phyloP scores from a whole-genome alignment of 2,329 filamentous ascomycete species.

The Paramyrothecium roridum region DNA sequence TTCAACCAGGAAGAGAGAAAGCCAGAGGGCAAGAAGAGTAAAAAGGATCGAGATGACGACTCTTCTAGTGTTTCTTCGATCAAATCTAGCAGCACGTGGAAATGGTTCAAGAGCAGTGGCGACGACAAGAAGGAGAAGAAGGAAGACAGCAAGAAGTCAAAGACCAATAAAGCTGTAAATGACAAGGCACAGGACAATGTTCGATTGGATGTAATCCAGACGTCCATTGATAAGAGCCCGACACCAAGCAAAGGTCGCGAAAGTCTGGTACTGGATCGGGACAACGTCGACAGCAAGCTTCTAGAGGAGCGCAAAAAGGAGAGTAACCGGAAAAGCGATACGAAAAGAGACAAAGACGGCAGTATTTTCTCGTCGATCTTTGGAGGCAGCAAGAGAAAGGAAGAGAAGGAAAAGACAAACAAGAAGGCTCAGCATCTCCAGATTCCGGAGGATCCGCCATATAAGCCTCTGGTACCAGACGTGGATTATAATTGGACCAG shows the following conservation, averaged over 20 bases:
- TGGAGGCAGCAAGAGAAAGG: constrained; percentile 83
- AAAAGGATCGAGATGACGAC: constrained; percentile 67
- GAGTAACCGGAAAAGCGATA: constrained; percentile 68
- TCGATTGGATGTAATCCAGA: constrained; percentile 81
- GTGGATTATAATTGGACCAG: constrained; percentile 95
- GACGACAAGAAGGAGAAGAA: constrained; percentile 63
- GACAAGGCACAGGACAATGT: constrained; percentile 72
- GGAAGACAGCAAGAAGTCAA: constrained; percentile 64
- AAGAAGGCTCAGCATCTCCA: constrained; percentile 75
- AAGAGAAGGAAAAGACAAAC: constrained; percentile 67
- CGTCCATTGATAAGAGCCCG: constrained; percentile 70
- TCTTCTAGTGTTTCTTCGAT: constrained; percentile 54
- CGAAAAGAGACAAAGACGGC: constrained; percentile 89
- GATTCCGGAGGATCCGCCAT: constrained; percentile 74
- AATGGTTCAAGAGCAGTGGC: constrained; percentile 77
- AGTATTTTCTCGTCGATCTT: constrained; percentile 95
- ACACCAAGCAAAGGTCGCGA: constrained; percentile 67
- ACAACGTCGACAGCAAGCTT: constrained; percentile 66
- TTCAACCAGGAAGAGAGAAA: constrained; percentile 68
- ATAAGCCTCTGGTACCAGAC: constrained; percentile 74
- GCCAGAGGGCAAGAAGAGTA: constrained; percentile 69
- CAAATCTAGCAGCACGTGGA: constrained; percentile 68
- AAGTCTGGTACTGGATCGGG: constrained; percentile 79
- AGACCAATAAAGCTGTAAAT: constrained; percentile 48
- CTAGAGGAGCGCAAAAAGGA: constrained; percentile 83